Conservation (phyloP, 169 alveolate genomes). For the Theileria sp. region DNA sequence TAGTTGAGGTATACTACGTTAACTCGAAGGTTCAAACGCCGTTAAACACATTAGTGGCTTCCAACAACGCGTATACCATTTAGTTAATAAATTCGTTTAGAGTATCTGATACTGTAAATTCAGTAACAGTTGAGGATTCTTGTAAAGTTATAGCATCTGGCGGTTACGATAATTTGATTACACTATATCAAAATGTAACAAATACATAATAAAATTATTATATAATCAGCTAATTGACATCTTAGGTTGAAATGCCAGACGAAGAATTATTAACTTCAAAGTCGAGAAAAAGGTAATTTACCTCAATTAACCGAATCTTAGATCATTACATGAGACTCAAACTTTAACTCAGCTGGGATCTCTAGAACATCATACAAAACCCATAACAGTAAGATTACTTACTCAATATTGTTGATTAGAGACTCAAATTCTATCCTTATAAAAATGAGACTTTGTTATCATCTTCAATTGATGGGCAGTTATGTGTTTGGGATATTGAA, state of each 20-base stretch:
- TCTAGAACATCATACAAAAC: conserved; percentile 32
- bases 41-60: conserved; percentile 27
- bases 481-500: conserved; percentile 46
- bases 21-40: conserved; percentile 11
- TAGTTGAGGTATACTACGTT: conserved; percentile 42
- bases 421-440: conserved; percentile 23
- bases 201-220: no score
- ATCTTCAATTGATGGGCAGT: conserved; percentile 45
- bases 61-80: conserved; percentile 25
- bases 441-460: conserved; percentile 17
- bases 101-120: conserved; percentile 26
- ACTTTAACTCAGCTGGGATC: conserved; percentile 12
- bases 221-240: background rate
- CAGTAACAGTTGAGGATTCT: conserved; percentile 25
- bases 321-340: background rate
- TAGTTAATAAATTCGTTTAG: conserved; percentile 1
- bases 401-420: background rate
- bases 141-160: conserved; percentile 44
- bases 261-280: conserved; percentile 1
- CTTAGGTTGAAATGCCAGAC: background rate
- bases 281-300: background rate
- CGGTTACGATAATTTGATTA: conserved; percentile 29
- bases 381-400: conserved; percentile 30
- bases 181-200: conserved; percentile 51
- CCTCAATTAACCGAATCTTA: background rate